A percentile compares a stretch with the other conserved stretches of the same genome.
Evolutionary conservation across 805 yeast genomes (phyloP).

Genomic region (Alloascoidea africana): DNA sequence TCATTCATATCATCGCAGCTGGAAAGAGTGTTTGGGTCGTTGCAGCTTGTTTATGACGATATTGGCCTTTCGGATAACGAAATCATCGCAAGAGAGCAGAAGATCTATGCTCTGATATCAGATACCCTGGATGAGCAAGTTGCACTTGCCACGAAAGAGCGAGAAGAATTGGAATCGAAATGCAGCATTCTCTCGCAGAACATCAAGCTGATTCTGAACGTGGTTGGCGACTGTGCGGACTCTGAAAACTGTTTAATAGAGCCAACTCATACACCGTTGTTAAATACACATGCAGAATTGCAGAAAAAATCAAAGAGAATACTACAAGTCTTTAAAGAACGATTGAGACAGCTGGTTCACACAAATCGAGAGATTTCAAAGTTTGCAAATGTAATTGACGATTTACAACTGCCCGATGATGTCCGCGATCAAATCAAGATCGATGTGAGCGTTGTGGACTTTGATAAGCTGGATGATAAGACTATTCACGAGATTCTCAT

Average conservation of each 20-base stretch:
- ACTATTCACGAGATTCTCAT: not conserved
- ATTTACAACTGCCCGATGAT: not conserved
- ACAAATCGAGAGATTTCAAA: not conserved
- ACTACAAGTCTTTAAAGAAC: not conserved
- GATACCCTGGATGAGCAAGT: conserved; percentile 3
- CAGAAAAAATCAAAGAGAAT: not conserved
- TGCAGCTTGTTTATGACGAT: conserved; percentile 14
- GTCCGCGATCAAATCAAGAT: not conserved
- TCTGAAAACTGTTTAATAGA: not conserved
- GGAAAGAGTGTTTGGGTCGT: conserved; percentile 10
- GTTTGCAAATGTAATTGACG: not conserved
- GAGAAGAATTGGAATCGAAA: not conserved
- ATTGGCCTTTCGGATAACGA: conserved; percentile 10
- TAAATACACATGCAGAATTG: not conserved
- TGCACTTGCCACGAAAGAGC: not conserved
- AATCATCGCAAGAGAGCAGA: conserved; percentile 12
- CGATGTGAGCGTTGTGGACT: not conserved
- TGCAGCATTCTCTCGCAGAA: not conserved
- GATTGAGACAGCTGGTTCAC: not conserved
- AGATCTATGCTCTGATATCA: conserved; percentile 13
- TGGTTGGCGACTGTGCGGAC: not conserved
- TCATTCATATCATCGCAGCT: conserved; percentile 14
- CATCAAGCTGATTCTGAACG: not conserved
- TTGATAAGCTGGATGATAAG: not conserved
- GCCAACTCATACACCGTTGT: too few relatives aligned